phyloP scores from a whole-genome alignment of 192 early-diverging fungal species.

The Diversispora epigaea region DNA sequence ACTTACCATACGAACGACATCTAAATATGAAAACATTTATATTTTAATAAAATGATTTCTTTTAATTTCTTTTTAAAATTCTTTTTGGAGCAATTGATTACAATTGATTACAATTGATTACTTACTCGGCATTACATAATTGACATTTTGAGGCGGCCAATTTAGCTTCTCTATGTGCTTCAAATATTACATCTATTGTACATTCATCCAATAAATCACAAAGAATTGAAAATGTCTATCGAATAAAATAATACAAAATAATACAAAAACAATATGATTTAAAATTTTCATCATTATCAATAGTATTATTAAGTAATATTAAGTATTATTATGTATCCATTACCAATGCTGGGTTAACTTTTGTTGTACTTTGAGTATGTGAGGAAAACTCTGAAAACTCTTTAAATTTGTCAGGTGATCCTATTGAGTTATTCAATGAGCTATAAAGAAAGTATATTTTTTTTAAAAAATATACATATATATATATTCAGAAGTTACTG shows the following conservation, averaged over 20 bases:
- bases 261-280: too few relatives aligned
- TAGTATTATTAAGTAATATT: too few relatives aligned
- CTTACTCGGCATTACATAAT: constrained; percentile 76
- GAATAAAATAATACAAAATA: neutral
- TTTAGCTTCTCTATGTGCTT: constrained; percentile 69
- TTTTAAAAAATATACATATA: too few relatives aligned
- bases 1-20: constrained; percentile 51
- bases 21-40: constrained; percentile 40
- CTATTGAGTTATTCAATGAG: too few relatives aligned
- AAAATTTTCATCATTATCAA: too few relatives aligned
- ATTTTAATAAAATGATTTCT: neutral
- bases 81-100: neutral
- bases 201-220: constrained; percentile 75
- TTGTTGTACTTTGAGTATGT: too few relatives aligned
- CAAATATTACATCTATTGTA: constrained; percentile 69
- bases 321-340: too few relatives aligned
- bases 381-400: too few relatives aligned
- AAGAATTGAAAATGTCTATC: constrained; percentile 56
- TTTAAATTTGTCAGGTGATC: too few relatives aligned
- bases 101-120: constrained; percentile 2
- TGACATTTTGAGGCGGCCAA: constrained; percentile 61
- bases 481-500: too few relatives aligned
- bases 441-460: too few relatives aligned
- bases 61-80: neutral
- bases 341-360: too few relatives aligned